Evolutionary conservation across 768 basidiomycete species (phyloP).

Genomic region (Amanita pallidorosea): DNA sequence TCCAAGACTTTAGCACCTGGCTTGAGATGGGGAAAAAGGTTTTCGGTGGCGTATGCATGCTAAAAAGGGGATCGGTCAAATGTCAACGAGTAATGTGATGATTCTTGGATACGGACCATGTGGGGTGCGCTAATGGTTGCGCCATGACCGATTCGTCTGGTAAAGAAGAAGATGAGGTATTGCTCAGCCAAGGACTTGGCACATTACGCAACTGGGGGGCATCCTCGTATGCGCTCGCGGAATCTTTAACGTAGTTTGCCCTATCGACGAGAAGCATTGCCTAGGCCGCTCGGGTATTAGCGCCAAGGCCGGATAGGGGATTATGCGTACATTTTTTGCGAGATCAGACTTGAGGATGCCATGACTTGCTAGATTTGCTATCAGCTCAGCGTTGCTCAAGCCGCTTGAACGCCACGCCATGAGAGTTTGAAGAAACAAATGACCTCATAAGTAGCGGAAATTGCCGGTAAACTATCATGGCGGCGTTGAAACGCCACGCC

Average conservation of each 20-base stretch:
- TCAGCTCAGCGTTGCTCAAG: constrained; percentile 57
- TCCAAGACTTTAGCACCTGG: constrained; percentile 76
- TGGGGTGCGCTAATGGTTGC: constrained; percentile 97
- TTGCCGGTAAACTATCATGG: no score
- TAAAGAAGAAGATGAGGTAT: not conserved
- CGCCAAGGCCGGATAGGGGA: not conserved
- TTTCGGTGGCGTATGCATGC: constrained; percentile 82
- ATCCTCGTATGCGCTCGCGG: constrained; percentile 58
- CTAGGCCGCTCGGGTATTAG: constrained; percentile 20
- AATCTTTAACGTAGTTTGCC: constrained; percentile 49
- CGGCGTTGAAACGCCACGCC: no score
- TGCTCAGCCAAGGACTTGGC: not conserved
- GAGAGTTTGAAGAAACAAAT: not conserved
- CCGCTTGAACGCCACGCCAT: constrained; percentile 87
- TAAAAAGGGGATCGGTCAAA: constrained; percentile 13
- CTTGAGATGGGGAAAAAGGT: constrained; percentile 60
- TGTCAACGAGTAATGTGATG: not conserved
- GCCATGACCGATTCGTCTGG: constrained; percentile 63
- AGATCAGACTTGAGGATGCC: constrained; percentile 46
- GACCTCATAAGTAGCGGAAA: not conserved
- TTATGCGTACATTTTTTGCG: constrained; percentile 39
- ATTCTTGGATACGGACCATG: constrained; percentile 47
- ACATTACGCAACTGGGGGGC: constrained; percentile 52
- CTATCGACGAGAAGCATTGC: constrained; percentile 67
- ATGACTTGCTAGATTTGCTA: constrained; percentile 48